These are phyloP conservation scores for Cystodermella granulosa DNA, from an alignment of 1,284 basidiomycete species.

Conservation along the genomic window DNA sequence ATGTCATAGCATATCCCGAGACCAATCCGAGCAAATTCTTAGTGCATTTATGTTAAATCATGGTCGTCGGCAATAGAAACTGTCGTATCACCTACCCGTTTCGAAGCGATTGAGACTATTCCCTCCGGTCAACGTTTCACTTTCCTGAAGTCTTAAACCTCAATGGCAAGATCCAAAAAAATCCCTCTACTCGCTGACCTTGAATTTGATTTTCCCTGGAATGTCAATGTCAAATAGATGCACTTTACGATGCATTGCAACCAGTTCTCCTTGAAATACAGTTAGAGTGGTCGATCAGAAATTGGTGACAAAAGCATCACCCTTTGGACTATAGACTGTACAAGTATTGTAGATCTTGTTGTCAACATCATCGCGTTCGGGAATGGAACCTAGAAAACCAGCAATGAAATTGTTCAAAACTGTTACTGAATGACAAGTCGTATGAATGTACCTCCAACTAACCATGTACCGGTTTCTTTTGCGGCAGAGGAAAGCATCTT, in stretches of 20 bases:
- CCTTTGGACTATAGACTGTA: conserved; percentile 84
- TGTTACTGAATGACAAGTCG: neutral
- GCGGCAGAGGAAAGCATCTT: conserved; percentile 80
- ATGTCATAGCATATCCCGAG: conserved; percentile 90
- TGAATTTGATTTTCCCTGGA: conserved; percentile 94
- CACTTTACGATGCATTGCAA: conserved; percentile 88
- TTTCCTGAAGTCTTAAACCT: conserved; percentile 62
- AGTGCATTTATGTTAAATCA: neutral
- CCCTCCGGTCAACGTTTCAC: conserved; percentile 85
- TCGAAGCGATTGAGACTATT: conserved; percentile 78
- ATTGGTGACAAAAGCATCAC: conserved; percentile 35
- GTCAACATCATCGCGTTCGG: conserved; percentile 65
- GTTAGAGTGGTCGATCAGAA: neutral
- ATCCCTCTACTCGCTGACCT: conserved; percentile 54
- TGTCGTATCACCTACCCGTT: conserved; percentile 60
- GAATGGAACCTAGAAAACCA: conserved; percentile 69
- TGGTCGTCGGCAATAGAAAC: no score
- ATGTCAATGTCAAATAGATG: conserved; percentile 99
- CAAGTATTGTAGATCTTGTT: conserved; percentile 87
- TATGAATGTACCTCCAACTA: conserved; percentile 77
- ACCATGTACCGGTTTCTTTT: conserved; percentile 76
- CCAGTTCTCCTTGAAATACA: conserved; percentile 61
- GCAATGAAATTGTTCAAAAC: conserved; percentile 1
- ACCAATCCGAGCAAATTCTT: conserved; percentile 85
- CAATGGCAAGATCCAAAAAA: neutral